Base-by-base conservation (phyloP, 148 eudicot genomes). In the Fagopyrum homotropicum region DNA sequence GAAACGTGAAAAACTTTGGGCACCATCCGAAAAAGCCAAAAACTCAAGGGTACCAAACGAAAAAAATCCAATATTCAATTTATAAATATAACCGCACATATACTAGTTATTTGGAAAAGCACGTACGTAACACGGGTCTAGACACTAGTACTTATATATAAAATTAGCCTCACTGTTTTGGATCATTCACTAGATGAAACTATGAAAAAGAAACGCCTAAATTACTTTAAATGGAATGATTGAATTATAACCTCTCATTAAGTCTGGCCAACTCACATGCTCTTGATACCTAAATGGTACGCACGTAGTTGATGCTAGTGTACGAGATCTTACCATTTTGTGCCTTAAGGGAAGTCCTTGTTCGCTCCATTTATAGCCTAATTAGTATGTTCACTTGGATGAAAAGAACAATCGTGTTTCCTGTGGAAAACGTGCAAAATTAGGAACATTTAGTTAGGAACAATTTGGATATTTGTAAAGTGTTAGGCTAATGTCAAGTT, bases 401-500 rank as follows among this genome's bases (percentile, higher is more conserved):
- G 30, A 57, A 19, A 17, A 17, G 29, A 19, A 29, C 29, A 11
- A 26, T 66, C 46, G 46, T 66, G 45, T 40, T 14, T 43, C 9
- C 4, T 43, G 71, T 66, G 47, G 35, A 66, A 66, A 66, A 66
- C 71, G 71, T 66, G 71, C 46, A 8, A 40, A 22, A 7, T 60
- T 60, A 0, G 11, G 71, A 66, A 66, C 71, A 66, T 35, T 40
- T 66, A 66, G 71, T 66, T 66, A 66, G 71, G 47, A 14, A 22
- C 47, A 66, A 66, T 43, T 66, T 40, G 71, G 71, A 40, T 66
- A 66, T 35, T 8, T 66, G 8, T 66, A 40, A 40, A 15, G 4
- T 4, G 46, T 66, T 66, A 40, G 71, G 71, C 43, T 66, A 12
- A 66, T 66, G 71, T 66, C 71, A 63, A 63, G 6, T 63, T 63